Evolutionary conservation across 2,329 filamentous ascomycete genomes (phyloP).

Genomic region (Xylaria sp.): DNA sequence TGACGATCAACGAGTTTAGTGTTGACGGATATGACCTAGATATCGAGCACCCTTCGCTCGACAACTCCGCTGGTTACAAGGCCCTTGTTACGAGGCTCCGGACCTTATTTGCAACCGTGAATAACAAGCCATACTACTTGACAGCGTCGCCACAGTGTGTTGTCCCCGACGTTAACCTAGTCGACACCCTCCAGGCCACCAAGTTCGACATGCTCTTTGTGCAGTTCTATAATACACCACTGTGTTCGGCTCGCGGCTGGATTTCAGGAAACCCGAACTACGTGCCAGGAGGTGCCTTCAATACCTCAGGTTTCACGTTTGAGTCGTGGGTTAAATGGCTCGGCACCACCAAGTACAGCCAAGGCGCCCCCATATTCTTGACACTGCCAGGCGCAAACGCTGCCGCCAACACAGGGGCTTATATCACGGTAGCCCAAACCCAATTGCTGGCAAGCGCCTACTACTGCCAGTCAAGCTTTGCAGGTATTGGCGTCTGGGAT

Average conservation of each 20-base stretch:
- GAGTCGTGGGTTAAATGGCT: constrained; percentile 56
- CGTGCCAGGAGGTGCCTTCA: constrained; percentile 40
- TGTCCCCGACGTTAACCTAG: constrained; percentile 52
- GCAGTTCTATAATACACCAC: constrained; percentile 62
- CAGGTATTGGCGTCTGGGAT: constrained; percentile 61
- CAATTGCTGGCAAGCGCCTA: constrained; percentile 54
- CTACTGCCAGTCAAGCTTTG: constrained; percentile 55
- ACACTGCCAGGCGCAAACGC: constrained; percentile 53
- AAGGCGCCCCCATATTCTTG: constrained; percentile 57
- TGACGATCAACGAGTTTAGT: constrained; percentile 38
- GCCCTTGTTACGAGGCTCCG: constrained; percentile 46
- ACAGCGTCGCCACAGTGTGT: constrained; percentile 61
- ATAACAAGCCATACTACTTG: constrained; percentile 50
- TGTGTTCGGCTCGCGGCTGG: constrained; percentile 50
- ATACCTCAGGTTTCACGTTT: constrained; percentile 55
- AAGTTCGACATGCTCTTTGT: constrained; percentile 58
- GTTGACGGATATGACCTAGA: constrained; percentile 51
- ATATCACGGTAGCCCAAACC: constrained; percentile 52
- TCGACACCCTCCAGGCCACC: constrained; percentile 39
- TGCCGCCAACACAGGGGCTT: constrained; percentile 49
- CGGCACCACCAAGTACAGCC: constrained; percentile 49
- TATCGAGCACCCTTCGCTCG: constrained; percentile 50
- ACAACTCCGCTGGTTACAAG: constrained; percentile 48
- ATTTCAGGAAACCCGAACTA: constrained; percentile 49
- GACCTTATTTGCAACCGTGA: constrained; percentile 40